Percentiles rank a stretch among this genome's conserved stretches.
These are phyloP conservation scores for Clavariopsis aquatica DNA, from an alignment of 495 filamentous ascomycete species.

Conservation along the genomic window DNA sequence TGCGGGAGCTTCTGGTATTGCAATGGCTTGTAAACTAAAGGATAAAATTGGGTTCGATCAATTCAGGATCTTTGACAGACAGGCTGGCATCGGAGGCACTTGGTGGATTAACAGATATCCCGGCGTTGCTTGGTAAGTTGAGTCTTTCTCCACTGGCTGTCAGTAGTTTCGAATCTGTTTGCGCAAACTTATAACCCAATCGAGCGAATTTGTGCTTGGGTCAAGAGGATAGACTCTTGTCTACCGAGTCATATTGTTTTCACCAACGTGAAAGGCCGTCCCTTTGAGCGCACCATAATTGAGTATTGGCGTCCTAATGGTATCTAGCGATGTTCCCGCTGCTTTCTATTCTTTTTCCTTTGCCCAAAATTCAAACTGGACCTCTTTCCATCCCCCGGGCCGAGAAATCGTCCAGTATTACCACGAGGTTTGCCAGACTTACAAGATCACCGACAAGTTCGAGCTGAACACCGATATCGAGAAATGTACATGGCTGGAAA, in stretches of 20 bases:
- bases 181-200: too few species aligned
- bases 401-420: slow-evolving; percentile 62
- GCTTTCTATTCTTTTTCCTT: slow-evolving; percentile 67
- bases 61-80: slow-evolving; percentile 65
- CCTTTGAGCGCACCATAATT: neutral
- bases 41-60: slow-evolving; percentile 62
- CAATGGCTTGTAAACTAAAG: slow-evolving; percentile 63
- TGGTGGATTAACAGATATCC: slow-evolving; percentile 72
- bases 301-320: neutral
- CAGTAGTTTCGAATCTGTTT: neutral
- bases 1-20: slow-evolving; percentile 67
- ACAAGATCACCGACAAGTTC: slow-evolving; percentile 60
- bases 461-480: slow-evolving; percentile 60
- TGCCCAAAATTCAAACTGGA: slow-evolving; percentile 60
- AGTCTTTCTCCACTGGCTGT: neutral
- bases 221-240: too few species aligned
- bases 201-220: too few species aligned
- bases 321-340: slow-evolving; percentile 40
- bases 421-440: slow-evolving; percentile 58
- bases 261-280: too few species aligned
- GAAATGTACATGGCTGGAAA: slow-evolving; percentile 60
- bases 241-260: too few species aligned
- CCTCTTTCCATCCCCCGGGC: slow-evolving; percentile 55
- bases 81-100: slow-evolving; percentile 64
- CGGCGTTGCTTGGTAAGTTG: slow-evolving; percentile 55